Conservation (phyloP, 1,284 basidiomycete genomes). For the Malassezia equina region DNA sequence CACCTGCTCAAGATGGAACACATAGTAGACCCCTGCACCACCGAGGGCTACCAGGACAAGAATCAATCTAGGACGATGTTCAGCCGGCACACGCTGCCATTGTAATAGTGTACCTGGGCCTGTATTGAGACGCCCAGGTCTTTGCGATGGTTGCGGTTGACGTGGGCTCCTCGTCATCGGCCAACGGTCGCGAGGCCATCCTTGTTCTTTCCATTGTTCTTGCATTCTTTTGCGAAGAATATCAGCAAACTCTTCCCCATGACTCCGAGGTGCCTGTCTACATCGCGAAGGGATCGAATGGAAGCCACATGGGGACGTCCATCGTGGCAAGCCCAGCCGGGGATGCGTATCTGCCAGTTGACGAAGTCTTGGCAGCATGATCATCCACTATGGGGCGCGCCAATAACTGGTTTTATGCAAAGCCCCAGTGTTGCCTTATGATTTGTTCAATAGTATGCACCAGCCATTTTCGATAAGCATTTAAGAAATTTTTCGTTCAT, state of each 20-base stretch:
- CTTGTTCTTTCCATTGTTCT: not conserved
- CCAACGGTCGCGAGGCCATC: not conserved
- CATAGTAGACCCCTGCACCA: conserved; percentile 35
- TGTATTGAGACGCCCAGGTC: not conserved
- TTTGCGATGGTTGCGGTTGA: not conserved
- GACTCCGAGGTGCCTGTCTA: not conserved
- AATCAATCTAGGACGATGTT: conserved; percentile 18
- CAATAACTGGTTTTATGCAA: not conserved
- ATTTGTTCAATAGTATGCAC: not conserved
- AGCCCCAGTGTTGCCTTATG: not conserved
- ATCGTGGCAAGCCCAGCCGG: not conserved
- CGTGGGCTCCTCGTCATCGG: not conserved
- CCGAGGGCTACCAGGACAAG: conserved; percentile 24
- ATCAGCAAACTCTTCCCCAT: conserved; percentile 1
- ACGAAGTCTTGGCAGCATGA: not conserved
- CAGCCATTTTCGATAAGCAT: not conserved
- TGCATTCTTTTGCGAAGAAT: not conserved
- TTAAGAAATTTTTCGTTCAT: not conserved
- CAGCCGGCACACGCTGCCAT: not conserved
- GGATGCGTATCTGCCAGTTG: not conserved
- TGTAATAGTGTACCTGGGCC: not conserved
- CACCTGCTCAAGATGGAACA: conserved; percentile 40
- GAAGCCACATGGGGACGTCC: not conserved
- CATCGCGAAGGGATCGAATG: not conserved
- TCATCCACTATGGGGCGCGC: not conserved